Conservation (phyloP, 768 basidiomycete species). For the Phaeotremella skinneri region DNA sequence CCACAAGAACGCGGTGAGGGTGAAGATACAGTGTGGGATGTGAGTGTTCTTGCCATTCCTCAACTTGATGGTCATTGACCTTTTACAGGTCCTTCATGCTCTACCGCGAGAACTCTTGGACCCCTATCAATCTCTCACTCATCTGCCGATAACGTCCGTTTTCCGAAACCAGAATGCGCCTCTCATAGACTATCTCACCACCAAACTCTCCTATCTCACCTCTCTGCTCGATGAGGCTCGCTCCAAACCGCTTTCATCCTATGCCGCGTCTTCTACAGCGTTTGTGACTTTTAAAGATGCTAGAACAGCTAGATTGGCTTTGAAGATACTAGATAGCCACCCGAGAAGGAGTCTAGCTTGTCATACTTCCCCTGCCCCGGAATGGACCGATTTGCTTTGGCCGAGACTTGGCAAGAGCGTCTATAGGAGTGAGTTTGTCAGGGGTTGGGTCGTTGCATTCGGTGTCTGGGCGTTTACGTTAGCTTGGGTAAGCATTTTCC, state of each 20-base stretch:
- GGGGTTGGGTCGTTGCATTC: constrained; percentile 47
- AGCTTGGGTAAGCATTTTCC: constrained; percentile 42
- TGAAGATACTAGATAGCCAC: constrained; percentile 47
- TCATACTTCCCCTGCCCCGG: constrained; percentile 45
- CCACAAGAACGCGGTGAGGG: constrained; percentile 19
- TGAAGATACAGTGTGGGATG: constrained; percentile 48
- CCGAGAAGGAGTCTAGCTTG: constrained; percentile 48
- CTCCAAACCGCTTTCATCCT: constrained; percentile 34
- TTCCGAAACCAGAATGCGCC: constrained; percentile 48
- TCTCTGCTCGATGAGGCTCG: constrained; percentile 46
- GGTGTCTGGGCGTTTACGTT: constrained; percentile 51
- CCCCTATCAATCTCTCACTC: constrained; percentile 49
- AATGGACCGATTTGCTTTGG: constrained; percentile 52
- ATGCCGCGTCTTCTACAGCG: constrained; percentile 45
- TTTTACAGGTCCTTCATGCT: constrained; percentile 33
- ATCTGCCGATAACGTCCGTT: constrained; percentile 29
- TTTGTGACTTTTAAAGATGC: constrained; percentile 52
- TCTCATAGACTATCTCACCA: constrained; percentile 51
- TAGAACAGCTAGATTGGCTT: constrained; percentile 41
- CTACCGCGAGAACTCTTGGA: constrained; percentile 47
- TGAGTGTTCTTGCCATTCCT: constrained; percentile 22
- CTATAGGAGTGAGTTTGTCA: constrained; percentile 46
- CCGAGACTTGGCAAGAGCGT: constrained; percentile 43
- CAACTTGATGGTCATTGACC: constrained; percentile 3
- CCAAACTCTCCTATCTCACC: constrained; percentile 49